These are phyloP conservation scores for Allantophomopsis cytisporea DNA, from an alignment of 2,329 filamentous ascomycete species.

Conservation along the genomic window DNA sequence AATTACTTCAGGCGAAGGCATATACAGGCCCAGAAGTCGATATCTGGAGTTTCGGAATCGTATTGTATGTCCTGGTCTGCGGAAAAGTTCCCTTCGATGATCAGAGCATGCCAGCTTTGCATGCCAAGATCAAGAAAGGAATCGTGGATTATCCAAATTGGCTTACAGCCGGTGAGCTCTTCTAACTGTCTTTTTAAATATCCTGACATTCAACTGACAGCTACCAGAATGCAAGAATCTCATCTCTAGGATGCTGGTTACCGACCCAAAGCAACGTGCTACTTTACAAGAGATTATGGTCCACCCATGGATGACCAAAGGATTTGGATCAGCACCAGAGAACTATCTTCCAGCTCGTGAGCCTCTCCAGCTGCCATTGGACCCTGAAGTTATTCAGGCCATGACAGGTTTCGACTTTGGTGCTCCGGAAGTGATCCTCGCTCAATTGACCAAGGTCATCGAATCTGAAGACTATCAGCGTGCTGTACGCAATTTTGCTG, in stretches of 20 bases:
- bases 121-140: constrained; percentile 98
- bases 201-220: constrained; percentile 19
- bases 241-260: constrained; percentile 90
- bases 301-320: constrained; percentile 93
- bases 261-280: constrained; percentile 77
- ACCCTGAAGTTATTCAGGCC: constrained; percentile 69
- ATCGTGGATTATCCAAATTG: constrained; percentile 91
- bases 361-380: constrained; percentile 72
- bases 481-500: constrained; percentile 58
- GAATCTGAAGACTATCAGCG: constrained; percentile 90
- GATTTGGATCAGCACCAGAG: constrained; percentile 74
- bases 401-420: constrained; percentile 99
- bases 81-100: constrained; percentile 98
- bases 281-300: constrained; percentile 84
- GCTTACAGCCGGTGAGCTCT: constrained; percentile 59
- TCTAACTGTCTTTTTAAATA: constrained; percentile 3
- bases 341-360: constrained; percentile 79
- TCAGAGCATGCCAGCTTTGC: constrained; percentile 95
- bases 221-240: constrained; percentile 76
- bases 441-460: constrained; percentile 72
- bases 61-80: constrained; percentile 91
- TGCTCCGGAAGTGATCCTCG: constrained; percentile 66
- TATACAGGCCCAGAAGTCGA: constrained; percentile 97
- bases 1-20: constrained; percentile 81
- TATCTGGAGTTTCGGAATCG: constrained; percentile 97